Evolutionary conservation across 305 asterid genomes (phyloP).

Genomic region (Fraxinus albicans): DNA sequence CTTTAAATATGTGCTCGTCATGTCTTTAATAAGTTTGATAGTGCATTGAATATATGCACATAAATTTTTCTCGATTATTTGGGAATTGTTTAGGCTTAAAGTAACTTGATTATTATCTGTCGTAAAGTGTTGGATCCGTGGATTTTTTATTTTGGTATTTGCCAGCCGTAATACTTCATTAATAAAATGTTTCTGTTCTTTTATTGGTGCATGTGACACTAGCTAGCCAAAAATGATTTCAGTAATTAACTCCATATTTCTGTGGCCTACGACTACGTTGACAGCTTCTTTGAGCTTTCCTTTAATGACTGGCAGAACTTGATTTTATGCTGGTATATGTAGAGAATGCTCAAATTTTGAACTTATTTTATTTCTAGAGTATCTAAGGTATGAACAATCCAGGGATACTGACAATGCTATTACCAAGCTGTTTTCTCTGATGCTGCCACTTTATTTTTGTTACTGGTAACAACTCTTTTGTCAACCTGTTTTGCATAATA

Average conservation of each 20-base stretch:
- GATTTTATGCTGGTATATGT: not conserved
- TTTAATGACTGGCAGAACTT: not conserved
- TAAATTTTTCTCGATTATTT: not conserved
- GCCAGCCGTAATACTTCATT: not conserved
- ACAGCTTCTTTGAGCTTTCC: not conserved
- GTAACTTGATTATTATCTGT: not conserved
- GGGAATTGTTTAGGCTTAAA: not conserved
- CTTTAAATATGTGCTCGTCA: not conserved
- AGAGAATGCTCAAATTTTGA: not conserved
- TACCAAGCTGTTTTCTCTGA: not conserved
- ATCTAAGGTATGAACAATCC: not conserved
- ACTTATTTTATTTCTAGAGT: constrained; percentile 2
- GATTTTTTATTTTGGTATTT: not conserved
- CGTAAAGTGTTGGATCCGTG: not conserved
- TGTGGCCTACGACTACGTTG: not conserved
- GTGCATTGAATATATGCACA: not conserved
- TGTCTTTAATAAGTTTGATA: not conserved
- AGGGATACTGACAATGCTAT: not conserved
- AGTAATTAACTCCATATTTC: not conserved
- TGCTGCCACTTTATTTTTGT: not conserved
- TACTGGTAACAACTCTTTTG: not conserved
- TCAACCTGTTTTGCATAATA: not conserved
- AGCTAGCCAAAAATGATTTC: not conserved
- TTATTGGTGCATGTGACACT: not conserved
- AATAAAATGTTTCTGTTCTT: not conserved